These are phyloP conservation scores for Stramenopiles sp. DNA, from an alignment of 352 stramenopile genomes.

Conservation along the genomic window DNA sequence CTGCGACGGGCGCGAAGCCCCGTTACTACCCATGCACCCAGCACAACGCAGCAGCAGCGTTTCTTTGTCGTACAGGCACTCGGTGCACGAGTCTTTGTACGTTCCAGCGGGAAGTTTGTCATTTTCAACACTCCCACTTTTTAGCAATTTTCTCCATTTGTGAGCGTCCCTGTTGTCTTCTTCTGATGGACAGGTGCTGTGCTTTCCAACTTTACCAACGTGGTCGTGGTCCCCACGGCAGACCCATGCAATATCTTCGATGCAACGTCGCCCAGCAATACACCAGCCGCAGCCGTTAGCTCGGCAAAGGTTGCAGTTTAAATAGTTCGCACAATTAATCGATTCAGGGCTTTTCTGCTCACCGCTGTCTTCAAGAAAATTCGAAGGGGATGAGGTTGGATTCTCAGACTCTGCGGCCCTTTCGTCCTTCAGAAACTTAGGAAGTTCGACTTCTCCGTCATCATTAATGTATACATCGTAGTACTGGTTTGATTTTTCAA, in stretches of 20 bases:
- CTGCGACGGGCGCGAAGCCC: background rate
- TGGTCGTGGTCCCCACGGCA: constrained; percentile 21
- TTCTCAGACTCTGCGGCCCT: too few relatives aligned
- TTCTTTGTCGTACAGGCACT: background rate
- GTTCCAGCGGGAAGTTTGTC: background rate
- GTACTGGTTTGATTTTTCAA: too few relatives aligned
- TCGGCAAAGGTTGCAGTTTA: constrained; percentile 11
- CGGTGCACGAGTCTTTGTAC: background rate
- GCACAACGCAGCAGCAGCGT: background rate
- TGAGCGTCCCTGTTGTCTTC: background rate
- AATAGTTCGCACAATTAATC: too few relatives aligned
- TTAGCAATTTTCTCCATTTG: background rate
- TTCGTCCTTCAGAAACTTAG: too few relatives aligned
- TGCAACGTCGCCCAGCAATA: constrained; percentile 15
- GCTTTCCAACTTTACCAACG: constrained; percentile 16
- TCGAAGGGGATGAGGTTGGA: too few relatives aligned
- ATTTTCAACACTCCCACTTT: background rate
- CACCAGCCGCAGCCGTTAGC: constrained; percentile 14
- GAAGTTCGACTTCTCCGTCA: too few relatives aligned
- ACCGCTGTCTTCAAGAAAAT: too few relatives aligned
- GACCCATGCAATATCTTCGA: constrained; percentile 16
- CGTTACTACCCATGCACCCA: background rate
- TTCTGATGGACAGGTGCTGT: constrained; percentile 1
- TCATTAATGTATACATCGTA: too few relatives aligned
- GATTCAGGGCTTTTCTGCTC: too few relatives aligned